These are phyloP conservation scores for Tephrocybe sp. DNA, from an alignment of 768 basidiomycete species.

Conservation along the genomic window DNA sequence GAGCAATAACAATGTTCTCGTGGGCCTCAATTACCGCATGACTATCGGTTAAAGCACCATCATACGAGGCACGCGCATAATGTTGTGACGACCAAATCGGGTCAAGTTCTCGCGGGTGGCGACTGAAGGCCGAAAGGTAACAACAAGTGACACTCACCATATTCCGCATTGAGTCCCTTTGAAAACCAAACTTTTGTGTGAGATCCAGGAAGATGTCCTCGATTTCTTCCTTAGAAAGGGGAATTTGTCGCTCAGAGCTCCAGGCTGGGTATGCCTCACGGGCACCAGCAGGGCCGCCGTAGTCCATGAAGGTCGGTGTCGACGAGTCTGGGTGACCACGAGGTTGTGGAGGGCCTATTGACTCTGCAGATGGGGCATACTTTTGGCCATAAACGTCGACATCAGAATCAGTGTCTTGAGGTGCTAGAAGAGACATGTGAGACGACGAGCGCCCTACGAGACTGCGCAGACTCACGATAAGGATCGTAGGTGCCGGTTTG, in stretches of 20 bases:
- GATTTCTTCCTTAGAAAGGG: constrained; percentile 98
- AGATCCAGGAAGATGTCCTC: constrained; percentile 98
- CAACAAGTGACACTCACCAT: constrained; percentile 55
- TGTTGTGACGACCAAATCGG: constrained; percentile 4
- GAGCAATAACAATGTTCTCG: not conserved
- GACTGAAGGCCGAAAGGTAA: constrained; percentile 5
- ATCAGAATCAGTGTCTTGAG: constrained; percentile 85
- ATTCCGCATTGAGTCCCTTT: constrained; percentile 92
- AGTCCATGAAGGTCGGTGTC: constrained; percentile 73
- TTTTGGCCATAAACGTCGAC: constrained; percentile 70
- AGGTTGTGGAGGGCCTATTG: constrained; percentile 53
- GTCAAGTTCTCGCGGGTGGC: constrained; percentile 14
- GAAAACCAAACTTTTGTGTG: constrained; percentile 98
- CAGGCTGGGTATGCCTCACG: constrained; percentile 94
- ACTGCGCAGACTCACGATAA: constrained; percentile 46
- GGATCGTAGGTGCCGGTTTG: constrained; percentile 60
- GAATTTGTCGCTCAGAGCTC: constrained; percentile 89
- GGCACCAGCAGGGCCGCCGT: constrained; percentile 49
- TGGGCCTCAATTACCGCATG: not conserved
- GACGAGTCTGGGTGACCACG: constrained; percentile 68
- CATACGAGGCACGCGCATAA: constrained; percentile 7
- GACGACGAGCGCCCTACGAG: not conserved
- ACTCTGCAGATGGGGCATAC: constrained; percentile 75
- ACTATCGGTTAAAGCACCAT: not conserved
- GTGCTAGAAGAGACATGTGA: constrained; percentile 43